Evolutionary conservation across 305 asterid genomes (phyloP).

Genomic region (Fraxinus velutina): DNA sequence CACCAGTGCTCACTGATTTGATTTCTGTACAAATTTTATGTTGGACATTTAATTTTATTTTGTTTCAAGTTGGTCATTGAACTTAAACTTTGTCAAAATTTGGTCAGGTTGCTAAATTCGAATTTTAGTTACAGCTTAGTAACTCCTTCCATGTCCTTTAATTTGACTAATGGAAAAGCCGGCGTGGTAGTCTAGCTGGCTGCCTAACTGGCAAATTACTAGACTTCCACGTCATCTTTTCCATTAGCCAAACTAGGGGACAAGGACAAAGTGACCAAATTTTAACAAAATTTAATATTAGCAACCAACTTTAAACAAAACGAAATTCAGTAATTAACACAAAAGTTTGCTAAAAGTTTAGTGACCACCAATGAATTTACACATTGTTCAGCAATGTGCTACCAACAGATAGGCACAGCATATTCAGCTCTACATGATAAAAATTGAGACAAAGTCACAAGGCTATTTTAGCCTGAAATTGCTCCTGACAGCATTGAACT

Average conservation of each 20-base stretch:
- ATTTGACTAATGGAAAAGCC: background rate
- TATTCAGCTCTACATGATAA: conserved; percentile 6
- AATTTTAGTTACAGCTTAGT: background rate
- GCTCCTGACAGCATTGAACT: background rate
- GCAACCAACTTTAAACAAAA: background rate
- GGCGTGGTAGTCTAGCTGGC: background rate
- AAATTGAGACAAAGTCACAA: background rate
- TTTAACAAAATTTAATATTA: background rate
- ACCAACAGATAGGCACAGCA: background rate
- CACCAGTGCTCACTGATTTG: background rate
- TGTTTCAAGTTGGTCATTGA: background rate
- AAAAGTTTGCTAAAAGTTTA: background rate
- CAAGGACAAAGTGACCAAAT: background rate
- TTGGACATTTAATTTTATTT: background rate
- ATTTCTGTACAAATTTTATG: background rate
- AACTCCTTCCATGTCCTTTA: background rate
- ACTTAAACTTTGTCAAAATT: background rate
- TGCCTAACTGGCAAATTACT: background rate
- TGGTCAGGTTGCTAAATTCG: background rate
- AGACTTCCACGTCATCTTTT: background rate
- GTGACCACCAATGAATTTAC: background rate
- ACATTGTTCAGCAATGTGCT: background rate
- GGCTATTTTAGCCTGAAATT: background rate
- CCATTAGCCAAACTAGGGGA: background rate
- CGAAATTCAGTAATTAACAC: background rate